Evolutionary conservation across 2,329 filamentous ascomycete species (phyloP).

Genomic region (Colletotrichum endophyticum): DNA sequence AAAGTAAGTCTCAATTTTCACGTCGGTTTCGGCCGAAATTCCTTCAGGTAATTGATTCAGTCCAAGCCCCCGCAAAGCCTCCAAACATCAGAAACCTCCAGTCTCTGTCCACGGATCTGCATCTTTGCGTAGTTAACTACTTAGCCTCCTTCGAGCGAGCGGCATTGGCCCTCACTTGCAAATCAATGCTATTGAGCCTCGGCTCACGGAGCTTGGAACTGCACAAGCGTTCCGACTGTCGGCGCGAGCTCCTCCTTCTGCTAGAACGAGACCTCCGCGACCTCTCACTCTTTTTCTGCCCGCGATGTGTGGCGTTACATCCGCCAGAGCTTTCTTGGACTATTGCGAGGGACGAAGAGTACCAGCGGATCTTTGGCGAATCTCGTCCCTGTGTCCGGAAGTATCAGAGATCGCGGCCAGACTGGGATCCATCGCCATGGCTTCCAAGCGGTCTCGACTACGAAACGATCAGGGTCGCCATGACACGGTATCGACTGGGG

Average conservation of each 20-base stretch:
- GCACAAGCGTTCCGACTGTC: background rate
- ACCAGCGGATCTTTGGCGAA: background rate
- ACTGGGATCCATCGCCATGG: background rate
- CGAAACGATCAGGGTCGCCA: background rate
- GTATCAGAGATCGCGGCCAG: background rate
- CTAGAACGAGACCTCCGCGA: background rate
- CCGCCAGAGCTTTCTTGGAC: background rate
- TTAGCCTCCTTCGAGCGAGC: background rate
- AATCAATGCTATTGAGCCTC: background rate
- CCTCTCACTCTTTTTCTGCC: background rate
- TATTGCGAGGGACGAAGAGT: background rate
- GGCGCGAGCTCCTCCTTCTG: background rate
- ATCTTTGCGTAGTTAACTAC: background rate
- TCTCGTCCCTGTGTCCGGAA: background rate
- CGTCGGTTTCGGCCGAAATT: background rate
- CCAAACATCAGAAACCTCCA: background rate
- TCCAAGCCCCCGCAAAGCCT: background rate
- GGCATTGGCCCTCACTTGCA: background rate
- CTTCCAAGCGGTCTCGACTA: background rate
- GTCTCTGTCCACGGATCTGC: background rate
- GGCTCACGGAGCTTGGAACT: background rate
- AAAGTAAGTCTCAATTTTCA: background rate
- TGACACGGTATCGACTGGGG: background rate
- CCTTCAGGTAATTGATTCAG: background rate
- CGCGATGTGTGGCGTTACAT: background rate